Evolutionary conservation across 805 yeast genomes (phyloP).

Genomic region (Zygosaccharomyces lentus): DNA sequence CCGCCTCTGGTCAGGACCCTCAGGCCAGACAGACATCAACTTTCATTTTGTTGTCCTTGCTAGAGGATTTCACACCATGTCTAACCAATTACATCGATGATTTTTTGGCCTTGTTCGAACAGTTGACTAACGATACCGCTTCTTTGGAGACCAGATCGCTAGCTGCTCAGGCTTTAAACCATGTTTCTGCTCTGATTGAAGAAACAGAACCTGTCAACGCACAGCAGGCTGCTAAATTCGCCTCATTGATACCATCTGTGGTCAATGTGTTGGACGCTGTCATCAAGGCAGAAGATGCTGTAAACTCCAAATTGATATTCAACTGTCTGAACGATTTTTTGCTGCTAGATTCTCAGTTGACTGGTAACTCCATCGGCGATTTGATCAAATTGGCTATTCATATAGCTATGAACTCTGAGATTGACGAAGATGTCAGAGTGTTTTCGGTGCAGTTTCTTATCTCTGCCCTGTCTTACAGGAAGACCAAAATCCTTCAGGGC

Average conservation of each 20-base stretch:
- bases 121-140: constrained; percentile 58
- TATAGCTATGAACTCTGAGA: constrained; percentile 57
- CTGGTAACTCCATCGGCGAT: constrained; percentile 68
- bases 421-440: constrained; percentile 78
- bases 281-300: constrained; percentile 65
- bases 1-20: constrained; percentile 52
- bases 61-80: constrained; percentile 64
- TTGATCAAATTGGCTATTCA: constrained; percentile 72
- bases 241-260: constrained; percentile 69
- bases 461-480: constrained; percentile 73
- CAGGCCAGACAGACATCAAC: constrained; percentile 77
- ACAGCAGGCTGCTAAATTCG: constrained; percentile 49
- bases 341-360: constrained; percentile 67
- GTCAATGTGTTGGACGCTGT: constrained; percentile 75
- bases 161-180: constrained; percentile 72
- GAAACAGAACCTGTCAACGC: constrained; percentile 49
- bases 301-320: constrained; percentile 68
- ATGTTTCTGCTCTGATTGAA: constrained; percentile 63
- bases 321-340: constrained; percentile 79
- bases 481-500: constrained; percentile 70
- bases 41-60: constrained; percentile 68
- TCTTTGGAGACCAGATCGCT: constrained; percentile 75
- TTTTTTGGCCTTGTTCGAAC: constrained; percentile 65
- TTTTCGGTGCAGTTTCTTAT: constrained; percentile 82
- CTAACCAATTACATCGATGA: constrained; percentile 57